Evolutionary conservation across 164 flowering plant species (phyloP), one percentile per base, ranked within the genome.

Genomic region (Cinnamomum chago): DNA sequence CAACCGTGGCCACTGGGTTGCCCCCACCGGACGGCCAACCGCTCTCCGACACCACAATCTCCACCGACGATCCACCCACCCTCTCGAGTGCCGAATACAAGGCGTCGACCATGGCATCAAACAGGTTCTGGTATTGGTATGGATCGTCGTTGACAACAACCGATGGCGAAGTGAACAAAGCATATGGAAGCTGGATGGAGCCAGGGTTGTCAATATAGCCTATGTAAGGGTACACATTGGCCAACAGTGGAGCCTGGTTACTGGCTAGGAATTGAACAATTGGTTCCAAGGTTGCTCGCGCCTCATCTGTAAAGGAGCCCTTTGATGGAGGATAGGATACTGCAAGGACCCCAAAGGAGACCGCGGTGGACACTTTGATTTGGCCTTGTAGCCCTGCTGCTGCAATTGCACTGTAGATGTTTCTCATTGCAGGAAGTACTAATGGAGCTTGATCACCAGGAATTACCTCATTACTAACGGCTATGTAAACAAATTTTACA

Each of bases 401-500:
- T 7, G 33, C 10, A 24, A 75, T 68, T n/a, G 73, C 77, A 58
- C 60, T 78, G 58, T 77, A 75, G 5, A 83, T 47, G 70, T 81
- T 79, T 18, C 62, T 52, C 73, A 84, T 84, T 7, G 83, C 83
- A 0, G 78, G 77, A 5, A 65, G 73, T 22, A 82, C 74, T 5
- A 50, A 72, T 3, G 50, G 62, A 10, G 70, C 75, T 30, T 33
- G 28, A 4, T 11, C 11, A 35, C 69, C 55, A 2, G 84, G 88
- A 25, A 76, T 76, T 10, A 84, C 86, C 72, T 85, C 88, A 50
- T 87, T 87, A 7, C 88, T 87, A 18, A 87, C 90, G 0, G 84
- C 82, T 12, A 87, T 83, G 78, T 85, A 85, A 47, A 77, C 55
- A 76, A 85, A 75, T 1, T 55, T 79, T 35, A 87, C 84, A 27